Evolutionary conservation across 116 monocot genomes (phyloP).

Genomic region (Papilionanthe hybrid): DNA sequence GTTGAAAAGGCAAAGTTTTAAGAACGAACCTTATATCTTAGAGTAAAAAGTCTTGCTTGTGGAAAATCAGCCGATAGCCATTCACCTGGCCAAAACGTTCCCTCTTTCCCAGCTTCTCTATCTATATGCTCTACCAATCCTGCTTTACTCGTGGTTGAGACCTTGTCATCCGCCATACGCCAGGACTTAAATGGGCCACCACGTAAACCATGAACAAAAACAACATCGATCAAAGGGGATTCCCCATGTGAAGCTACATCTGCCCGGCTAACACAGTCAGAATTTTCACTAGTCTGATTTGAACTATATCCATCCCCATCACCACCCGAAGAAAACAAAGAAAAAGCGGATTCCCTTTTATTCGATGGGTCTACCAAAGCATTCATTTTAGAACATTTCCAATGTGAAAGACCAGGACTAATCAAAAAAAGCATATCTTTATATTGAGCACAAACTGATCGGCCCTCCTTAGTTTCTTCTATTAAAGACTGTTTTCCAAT

Average conservation of each 20-base stretch:
- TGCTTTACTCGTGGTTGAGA: slow-evolving; percentile 81
- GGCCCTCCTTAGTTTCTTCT: slow-evolving; percentile 12
- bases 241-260: slow-evolving; percentile 1
- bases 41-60: slow-evolving; percentile 64
- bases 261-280: slow-evolving; percentile 16
- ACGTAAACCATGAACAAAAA: slow-evolving; percentile 93
- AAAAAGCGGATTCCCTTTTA: slow-evolving; percentile 1
- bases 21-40: slow-evolving; percentile 86
- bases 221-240: slow-evolving; percentile 58
- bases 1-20: background rate
- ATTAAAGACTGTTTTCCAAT: background rate
- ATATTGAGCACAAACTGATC: slow-evolving; percentile 47
- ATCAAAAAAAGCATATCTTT: slow-evolving; percentile 86
- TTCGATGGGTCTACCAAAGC: slow-evolving; percentile 17
- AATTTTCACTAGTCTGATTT: slow-evolving; percentile 12
- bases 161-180: slow-evolving; percentile 92
- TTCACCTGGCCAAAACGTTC: slow-evolving; percentile 95
- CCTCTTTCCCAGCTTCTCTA: slow-evolving; percentile 89
- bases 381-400: slow-evolving; percentile 37
- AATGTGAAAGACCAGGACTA: slow-evolving; percentile 69
- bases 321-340: slow-evolving; percentile 13
- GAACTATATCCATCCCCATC: slow-evolving; percentile 1
- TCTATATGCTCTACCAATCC: slow-evolving; percentile 91
- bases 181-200: slow-evolving; percentile 98
- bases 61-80: slow-evolving; percentile 93